phyloP scores from a whole-genome alignment of 306 rosid genomes.

The Vigna unguiculata region DNA sequence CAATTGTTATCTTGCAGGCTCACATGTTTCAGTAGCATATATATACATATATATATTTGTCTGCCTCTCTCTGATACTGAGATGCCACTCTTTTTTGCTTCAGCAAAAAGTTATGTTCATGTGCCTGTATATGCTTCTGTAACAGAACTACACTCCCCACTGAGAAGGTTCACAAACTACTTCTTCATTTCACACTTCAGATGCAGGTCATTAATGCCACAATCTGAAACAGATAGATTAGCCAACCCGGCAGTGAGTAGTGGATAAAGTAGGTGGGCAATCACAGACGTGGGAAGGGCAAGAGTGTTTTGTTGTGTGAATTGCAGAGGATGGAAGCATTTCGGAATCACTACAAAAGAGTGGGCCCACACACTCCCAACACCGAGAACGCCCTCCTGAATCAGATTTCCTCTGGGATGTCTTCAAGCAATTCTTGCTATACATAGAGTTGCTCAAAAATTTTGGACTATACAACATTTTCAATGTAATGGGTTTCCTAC shows the following conservation, averaged over 20 bases:
- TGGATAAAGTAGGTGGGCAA: no score
- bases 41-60: slow-evolving; percentile 61
- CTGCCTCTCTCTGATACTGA: slow-evolving; percentile 95
- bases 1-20: slow-evolving; percentile 82
- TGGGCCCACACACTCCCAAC: no score
- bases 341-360: no score
- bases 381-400: no score
- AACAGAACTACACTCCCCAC: slow-evolving; percentile 85
- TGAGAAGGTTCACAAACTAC: slow-evolving; percentile 87
- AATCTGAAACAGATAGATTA: slow-evolving; percentile 56
- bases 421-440: slow-evolving; percentile 21
- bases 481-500: not conserved
- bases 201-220: slow-evolving; percentile 85
- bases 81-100: slow-evolving; percentile 84
- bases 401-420: no score
- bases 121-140: slow-evolving; percentile 54
- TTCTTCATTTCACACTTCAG: slow-evolving; percentile 92
- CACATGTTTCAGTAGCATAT: slow-evolving; percentile 85
- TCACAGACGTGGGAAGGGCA: no score
- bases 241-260: no score
- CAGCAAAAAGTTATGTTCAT: slow-evolving; percentile 83
- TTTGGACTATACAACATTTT: not conserved
- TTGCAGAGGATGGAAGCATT: no score
- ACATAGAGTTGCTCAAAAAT: slow-evolving; percentile 1
- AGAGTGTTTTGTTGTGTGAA: no score